Evolutionary conservation across 1,284 basidiomycete genomes (phyloP), one percentile per base, ranked within the genome.

Genomic region (Trichosporon sp.): DNA sequence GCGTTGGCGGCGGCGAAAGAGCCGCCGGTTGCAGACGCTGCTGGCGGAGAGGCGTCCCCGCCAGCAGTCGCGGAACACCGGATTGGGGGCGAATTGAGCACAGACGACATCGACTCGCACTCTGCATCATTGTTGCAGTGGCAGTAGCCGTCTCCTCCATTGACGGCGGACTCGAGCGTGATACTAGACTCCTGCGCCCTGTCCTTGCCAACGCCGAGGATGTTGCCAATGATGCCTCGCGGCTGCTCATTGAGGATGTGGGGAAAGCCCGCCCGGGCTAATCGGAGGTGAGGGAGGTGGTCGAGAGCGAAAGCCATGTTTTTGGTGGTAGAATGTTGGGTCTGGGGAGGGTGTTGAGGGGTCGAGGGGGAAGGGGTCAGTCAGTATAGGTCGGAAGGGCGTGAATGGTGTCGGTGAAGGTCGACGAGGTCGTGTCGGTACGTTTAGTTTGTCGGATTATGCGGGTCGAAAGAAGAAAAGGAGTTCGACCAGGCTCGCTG

Each of bases 401-500:
- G 31, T 37, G 31, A 11, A 11, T 6, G 10, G 16, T 35, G 59
- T 63, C 59, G 59, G 32, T n/a, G 59, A 35, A 35, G 31, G 59
- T 35, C 31, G 32, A 35, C 59, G 16, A 19, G 31, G 59, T 63
- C 31, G 59, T 63, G 59, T 35, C 59, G 59, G 31, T 63, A 37
- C 32, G 59, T 63, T 32, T 32, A 16, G 31, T 35, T 63, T 63
- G 59, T 63, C 59, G 59, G n/a, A 63, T 61, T 61, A 63, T 7
- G 59, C 51, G 31, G 59, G 59, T 35, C 59, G 59, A 63, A 37
- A 63, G 59, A 63, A 35, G 31, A 35, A 63, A 63, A 63, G 59
- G 59, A 63, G 59, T 35, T 63, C 59, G 59, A 63, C 59, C 59
- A 63, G 59, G n/a, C 59, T 63, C 59, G 59, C 59, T 63, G 31